Conservation (phyloP, 257 asterid species). For the Scutellaria minor region DNA sequence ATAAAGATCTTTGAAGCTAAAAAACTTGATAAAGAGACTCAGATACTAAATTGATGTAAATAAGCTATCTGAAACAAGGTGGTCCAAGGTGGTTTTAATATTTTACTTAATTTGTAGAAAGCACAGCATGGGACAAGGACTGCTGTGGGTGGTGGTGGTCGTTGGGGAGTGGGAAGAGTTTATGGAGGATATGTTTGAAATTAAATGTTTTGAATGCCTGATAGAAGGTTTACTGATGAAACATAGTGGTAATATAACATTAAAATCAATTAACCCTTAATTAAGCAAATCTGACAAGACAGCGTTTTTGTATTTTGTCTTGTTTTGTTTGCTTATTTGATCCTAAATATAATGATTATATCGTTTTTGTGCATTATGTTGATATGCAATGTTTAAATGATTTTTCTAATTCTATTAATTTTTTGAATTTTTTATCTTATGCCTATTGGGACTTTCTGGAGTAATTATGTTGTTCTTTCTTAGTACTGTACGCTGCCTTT, state of each 20-base stretch:
- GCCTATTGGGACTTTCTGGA: not conserved
- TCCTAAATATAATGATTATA: not conserved
- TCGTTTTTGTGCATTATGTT: not conserved
- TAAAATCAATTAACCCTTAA: not conserved
- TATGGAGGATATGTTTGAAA: not conserved
- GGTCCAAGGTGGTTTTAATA: not conserved
- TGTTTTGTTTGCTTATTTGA: not conserved
- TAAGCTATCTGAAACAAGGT: conserved; percentile 11
- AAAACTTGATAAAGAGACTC: not conserved
- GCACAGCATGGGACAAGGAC: not conserved
- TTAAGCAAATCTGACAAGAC: not conserved
- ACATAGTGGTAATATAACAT: not conserved
- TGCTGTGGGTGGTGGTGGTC: not conserved
- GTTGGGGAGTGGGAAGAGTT: not conserved
- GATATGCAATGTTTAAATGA: too few relatives aligned
- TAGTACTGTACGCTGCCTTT: not conserved
- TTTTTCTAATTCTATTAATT: not conserved
- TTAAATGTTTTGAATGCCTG: not conserved
- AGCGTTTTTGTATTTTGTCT: not conserved
- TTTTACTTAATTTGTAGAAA: conserved; percentile 3
- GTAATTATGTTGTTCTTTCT: not conserved
- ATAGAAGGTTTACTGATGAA: not conserved
- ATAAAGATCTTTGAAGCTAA: conserved; percentile 9
- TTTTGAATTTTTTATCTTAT: not conserved
- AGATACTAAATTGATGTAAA: conserved; percentile 12